Evolutionary conservation across 2,329 filamentous ascomycete genomes (phyloP), one percentile per base, ranked within the genome.

Genomic region (Achaetomium macrosporum): DNA sequence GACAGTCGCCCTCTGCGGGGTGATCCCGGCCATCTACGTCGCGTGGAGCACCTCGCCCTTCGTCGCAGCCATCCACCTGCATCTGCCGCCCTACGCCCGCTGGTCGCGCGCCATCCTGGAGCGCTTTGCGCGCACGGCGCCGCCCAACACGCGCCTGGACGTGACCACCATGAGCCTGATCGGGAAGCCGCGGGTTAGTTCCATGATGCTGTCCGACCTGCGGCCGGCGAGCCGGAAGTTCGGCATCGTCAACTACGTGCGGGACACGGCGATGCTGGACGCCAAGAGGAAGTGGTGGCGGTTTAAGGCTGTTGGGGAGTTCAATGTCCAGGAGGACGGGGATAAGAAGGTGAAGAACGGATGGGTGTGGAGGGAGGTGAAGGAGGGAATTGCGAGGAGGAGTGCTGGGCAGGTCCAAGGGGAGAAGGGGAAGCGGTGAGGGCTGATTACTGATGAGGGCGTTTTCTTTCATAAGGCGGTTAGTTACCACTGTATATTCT

Each of bases 11-110:
- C 63, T 80, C 47, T 81, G 77, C 56, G 82, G 85, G 60, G 66
- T 84, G 36, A 68, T 87, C 9, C 88, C 88, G 2, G 71, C 90
- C 61, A 53, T 81, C 35, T 81, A 84, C 62, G 75, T 89, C 19
- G 73, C 78, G 35, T 85, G 83, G 66, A 78, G 78, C 43, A 82
- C 84, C 2, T 75, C 81, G 0, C 86, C 88, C 3, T 88, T 87
- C 63, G 87, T 92, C 8, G 82, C 83, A 39, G 83, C 84, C 63
- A 76, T 93, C 55, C 82, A 87, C 67, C 71, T 93, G 46, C 78
- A 79, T 19, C 74, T 91, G 1, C 89, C 89, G 0, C 66, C 73
- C 0, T 79, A 78, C 59, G 87, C 85, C 15, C 81, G 86, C 42
- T 68, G 74, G 37, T 86, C 84, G 0, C 78, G 77, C 33, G 70